These are phyloP conservation scores for Aspergillus glaucus DNA, from an alignment of 2,329 filamentous ascomycete genomes.

Conservation along the genomic window DNA sequence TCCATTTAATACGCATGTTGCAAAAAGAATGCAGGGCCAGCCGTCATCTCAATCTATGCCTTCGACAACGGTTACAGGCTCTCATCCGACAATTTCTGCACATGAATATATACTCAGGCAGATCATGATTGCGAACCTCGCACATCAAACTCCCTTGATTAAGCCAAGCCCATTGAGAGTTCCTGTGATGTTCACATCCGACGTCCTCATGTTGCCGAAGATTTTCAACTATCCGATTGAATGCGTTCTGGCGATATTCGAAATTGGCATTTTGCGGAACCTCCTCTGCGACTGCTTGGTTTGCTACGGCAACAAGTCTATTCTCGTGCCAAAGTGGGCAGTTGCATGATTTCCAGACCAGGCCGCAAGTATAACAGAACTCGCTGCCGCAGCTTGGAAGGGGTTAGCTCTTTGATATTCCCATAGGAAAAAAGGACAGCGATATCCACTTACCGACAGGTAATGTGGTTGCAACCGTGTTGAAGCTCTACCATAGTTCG, in stretches of 20 bases:
- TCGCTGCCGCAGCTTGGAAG: constrained; percentile 5
- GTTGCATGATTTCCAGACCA: constrained; percentile 6
- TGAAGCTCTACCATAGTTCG: constrained; percentile 10
- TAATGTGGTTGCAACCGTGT: constrained; percentile 13
- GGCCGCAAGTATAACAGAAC: constrained; percentile 8
- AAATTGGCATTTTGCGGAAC: constrained; percentile 1
- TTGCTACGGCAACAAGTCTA: constrained; percentile 4
- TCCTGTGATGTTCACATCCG: constrained; percentile 7
- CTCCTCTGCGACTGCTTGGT: constrained; percentile 5
- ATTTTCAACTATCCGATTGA: constrained; percentile 3
- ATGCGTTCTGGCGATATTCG: not conserved
- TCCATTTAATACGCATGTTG: too few relatives aligned
- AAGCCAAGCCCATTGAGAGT: constrained; percentile 7
- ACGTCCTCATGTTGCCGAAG: constrained; percentile 6
- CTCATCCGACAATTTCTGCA: constrained; percentile 8
- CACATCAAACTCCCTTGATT: not conserved
- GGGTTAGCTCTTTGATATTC: constrained; percentile 1
- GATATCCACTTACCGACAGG: constrained; percentile 8
- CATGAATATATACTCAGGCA: constrained; percentile 7
- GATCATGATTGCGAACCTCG: not conserved
- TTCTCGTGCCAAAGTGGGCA: constrained; percentile 7
- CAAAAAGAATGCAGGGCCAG: too few relatives aligned
- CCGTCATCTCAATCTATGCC: not conserved
- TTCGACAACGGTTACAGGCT: constrained; percentile 1
- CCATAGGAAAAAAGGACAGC: not conserved